These are phyloP conservation scores for Xylaria sp. DNA, from an alignment of 2,329 filamentous ascomycete genomes.

Conservation along the genomic window DNA sequence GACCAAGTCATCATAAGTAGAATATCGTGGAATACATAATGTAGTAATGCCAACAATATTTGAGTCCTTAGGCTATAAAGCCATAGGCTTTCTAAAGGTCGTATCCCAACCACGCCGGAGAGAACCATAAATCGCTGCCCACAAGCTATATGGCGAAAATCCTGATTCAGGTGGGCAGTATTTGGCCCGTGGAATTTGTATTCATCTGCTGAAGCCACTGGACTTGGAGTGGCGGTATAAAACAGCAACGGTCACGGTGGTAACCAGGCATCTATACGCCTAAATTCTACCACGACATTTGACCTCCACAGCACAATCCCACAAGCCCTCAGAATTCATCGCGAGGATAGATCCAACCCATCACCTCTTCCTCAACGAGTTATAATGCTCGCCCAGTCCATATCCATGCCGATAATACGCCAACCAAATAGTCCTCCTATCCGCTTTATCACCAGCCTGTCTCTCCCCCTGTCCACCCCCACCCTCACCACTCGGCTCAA, in stretches of 20 bases:
- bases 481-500: constrained; percentile 64
- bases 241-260: no score
- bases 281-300: no score
- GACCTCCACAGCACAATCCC: neutral
- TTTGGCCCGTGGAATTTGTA: neutral
- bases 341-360: neutral
- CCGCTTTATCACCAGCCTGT: constrained; percentile 40
- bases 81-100: no score
- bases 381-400: constrained; percentile 96
- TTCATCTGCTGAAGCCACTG: neutral
- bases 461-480: constrained; percentile 50
- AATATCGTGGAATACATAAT: no score
- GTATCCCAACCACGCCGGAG: no score
- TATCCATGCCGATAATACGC: constrained; percentile 96
- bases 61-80: no score
- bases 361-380: constrained; percentile 73
- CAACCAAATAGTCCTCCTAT: constrained; percentile 76
- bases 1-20: no score
- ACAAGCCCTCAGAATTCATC: neutral
- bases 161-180: no score
- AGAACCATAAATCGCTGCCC: no score
- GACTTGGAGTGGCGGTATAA: neutral
- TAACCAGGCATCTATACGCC: neutral
- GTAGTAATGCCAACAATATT: no score
- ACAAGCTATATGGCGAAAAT: no score